Percentiles rank a stretch among this genome's conserved stretches.
These are phyloP conservation scores for Chlorella sp. DNA, from an alignment of 139 green algal genomes.

Conservation along the genomic window DNA sequence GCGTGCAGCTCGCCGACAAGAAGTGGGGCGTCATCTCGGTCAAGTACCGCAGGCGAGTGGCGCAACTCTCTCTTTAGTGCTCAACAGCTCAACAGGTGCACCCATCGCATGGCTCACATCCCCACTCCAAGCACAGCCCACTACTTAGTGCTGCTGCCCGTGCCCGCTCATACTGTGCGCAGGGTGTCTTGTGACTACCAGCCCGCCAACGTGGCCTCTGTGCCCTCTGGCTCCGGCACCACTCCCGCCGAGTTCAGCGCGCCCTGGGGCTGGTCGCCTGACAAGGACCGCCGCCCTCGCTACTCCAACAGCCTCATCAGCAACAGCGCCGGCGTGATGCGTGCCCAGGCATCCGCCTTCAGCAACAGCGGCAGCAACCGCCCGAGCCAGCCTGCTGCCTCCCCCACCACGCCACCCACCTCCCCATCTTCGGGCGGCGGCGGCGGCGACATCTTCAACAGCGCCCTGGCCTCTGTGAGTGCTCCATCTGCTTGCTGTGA, in stretches of 20 bases:
- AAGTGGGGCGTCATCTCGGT: conserved; percentile 24
- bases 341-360: too few species aligned
- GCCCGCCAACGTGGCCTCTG: neutral
- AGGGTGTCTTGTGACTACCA: neutral
- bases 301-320: neutral
- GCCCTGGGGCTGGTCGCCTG: neutral
- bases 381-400: too few species aligned
- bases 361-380: too few species aligned
- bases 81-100: too few species aligned
- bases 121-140: too few species aligned
- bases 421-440: neutral
- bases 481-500: too few species aligned
- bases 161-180: neutral
- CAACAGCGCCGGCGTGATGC: too few species aligned
- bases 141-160: too few species aligned
- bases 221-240: neutral
- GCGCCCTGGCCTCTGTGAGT: neutral
- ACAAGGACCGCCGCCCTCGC: neutral
- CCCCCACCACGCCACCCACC: neutral
- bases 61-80: neutral
- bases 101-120: too few species aligned
- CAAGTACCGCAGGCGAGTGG: neutral
- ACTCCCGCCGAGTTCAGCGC: neutral
- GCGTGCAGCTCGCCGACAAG: conserved; percentile 17
- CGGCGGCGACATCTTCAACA: conserved; percentile 6